These are phyloP conservation scores for Paraleonurus japonicus DNA, from an alignment of 257 asterid species.

Conservation along the genomic window DNA sequence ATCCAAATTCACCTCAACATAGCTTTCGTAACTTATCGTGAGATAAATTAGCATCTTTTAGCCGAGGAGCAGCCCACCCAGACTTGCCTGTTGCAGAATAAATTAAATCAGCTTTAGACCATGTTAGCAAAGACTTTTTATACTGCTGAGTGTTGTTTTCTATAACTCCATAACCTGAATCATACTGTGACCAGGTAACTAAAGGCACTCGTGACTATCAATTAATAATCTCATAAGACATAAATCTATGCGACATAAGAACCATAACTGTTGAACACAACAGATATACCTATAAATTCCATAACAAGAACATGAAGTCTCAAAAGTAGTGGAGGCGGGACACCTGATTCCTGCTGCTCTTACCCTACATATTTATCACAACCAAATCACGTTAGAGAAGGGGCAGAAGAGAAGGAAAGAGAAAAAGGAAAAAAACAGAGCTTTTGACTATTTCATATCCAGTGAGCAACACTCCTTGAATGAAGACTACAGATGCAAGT, in stretches of 20 bases:
- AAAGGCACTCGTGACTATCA: neutral
- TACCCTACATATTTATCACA: conserved; percentile 51
- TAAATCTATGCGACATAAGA: neutral
- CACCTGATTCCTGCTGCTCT: conserved; percentile 93
- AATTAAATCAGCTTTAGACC: neutral
- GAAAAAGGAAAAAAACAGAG: neutral
- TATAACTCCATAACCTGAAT: neutral
- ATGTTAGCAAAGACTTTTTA: conserved; percentile 8
- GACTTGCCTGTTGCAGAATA: conserved; percentile 54
- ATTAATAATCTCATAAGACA: neutral
- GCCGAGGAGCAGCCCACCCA: conserved; percentile 99
- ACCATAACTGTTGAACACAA: conserved; percentile 9
- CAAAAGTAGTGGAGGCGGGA: conserved; percentile 77
- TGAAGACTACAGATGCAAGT: neutral
- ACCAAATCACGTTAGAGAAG: conserved; percentile 20
- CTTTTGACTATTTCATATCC: neutral
- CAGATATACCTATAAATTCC: conserved; percentile 85
- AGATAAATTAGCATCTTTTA: conserved; percentile 92
- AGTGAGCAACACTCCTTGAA: neutral
- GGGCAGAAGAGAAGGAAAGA: neutral
- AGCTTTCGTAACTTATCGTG: conserved; percentile 83
- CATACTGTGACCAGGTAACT: neutral
- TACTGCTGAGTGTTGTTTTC: neutral
- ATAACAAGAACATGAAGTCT: conserved; percentile 96
- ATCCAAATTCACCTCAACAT: conserved; percentile 62